These are phyloP conservation scores for Inga laurina DNA, from an alignment of 306 rosid species.

Conservation along the genomic window DNA sequence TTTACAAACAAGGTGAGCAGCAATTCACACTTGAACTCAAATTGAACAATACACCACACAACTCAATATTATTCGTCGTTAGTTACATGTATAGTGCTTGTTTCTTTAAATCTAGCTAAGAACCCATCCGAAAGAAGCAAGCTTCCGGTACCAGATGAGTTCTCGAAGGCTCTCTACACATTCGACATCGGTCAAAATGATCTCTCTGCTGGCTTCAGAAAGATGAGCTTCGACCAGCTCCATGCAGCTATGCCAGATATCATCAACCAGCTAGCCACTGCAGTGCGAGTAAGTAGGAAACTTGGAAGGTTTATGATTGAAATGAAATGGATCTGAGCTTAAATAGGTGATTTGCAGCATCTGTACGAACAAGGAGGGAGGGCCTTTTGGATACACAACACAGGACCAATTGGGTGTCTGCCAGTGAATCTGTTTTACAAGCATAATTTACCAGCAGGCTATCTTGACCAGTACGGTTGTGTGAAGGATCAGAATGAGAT, in stretches of 20 bases:
- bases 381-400: slow-evolving; percentile 91
- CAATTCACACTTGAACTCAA: not conserved
- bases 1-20: slow-evolving; percentile 65
- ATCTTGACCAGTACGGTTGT: slow-evolving; percentile 53
- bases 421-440: slow-evolving; percentile 75
- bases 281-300: slow-evolving; percentile 63
- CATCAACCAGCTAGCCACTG: slow-evolving; percentile 69
- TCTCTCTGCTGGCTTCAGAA: slow-evolving; percentile 78
- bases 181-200: slow-evolving; percentile 95
- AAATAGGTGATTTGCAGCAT: slow-evolving; percentile 41
- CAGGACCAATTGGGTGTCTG: slow-evolving; percentile 87
- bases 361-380: slow-evolving; percentile 76
- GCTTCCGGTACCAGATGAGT: slow-evolving; percentile 79
- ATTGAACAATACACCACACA: not conserved
- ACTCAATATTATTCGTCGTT: not conserved
- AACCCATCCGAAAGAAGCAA: slow-evolving; percentile 49
- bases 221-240: slow-evolving; percentile 63
- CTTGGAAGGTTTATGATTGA: not conserved
- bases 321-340: not conserved
- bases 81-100: not conserved
- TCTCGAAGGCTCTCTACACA: slow-evolving; percentile 82
- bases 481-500: slow-evolving; percentile 70
- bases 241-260: slow-evolving; percentile 74
- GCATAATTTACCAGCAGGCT: slow-evolving; percentile 55
- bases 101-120: slow-evolving; percentile 52